Conservation (phyloP, 371 early-diverging fungal genomes). For the Mortierella polycephala region DNA sequence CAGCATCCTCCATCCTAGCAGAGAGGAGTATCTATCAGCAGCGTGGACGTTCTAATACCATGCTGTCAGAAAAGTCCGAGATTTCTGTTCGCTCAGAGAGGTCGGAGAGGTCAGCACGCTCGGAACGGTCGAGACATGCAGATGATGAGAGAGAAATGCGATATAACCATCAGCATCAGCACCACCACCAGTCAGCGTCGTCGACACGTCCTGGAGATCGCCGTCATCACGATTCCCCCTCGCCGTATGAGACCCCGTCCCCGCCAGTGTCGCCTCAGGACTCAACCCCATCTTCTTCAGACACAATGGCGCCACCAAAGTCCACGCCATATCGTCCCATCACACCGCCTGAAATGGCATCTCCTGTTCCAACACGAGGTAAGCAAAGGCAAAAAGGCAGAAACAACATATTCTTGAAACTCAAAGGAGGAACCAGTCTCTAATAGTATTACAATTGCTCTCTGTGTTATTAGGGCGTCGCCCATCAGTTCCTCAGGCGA, state of each 20-base stretch:
- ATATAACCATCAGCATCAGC: not conserved
- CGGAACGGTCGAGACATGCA: slow-evolving; percentile 11
- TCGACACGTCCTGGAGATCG: not conserved
- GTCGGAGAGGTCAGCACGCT: slow-evolving; percentile 5
- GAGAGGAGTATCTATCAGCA: slow-evolving; percentile 6
- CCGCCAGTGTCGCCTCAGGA: slow-evolving; percentile 36
- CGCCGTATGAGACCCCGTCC: slow-evolving; percentile 26
- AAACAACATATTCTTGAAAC: not conserved
- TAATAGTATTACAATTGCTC: not conserved
- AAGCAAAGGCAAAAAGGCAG: not conserved
- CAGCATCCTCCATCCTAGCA: not conserved
- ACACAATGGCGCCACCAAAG: not conserved
- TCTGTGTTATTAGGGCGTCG: slow-evolving; percentile 2
- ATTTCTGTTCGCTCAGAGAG: slow-evolving; percentile 7
- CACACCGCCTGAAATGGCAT: slow-evolving; percentile 32
- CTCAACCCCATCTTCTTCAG: not conserved
- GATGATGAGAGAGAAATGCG: not conserved
- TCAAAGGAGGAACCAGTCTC: not conserved
- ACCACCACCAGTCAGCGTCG: not conserved
- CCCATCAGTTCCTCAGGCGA: slow-evolving; percentile 11
- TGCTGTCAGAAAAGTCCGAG: slow-evolving; percentile 16
- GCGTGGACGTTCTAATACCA: slow-evolving; percentile 26
- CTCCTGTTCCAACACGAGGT: slow-evolving; percentile 37
- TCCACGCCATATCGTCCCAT: slow-evolving; percentile 25
- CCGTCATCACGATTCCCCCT: slow-evolving; percentile 11